phyloP scores from a whole-genome alignment of 2,329 filamentous ascomycete genomes.

The Canariomyces notabilis region DNA sequence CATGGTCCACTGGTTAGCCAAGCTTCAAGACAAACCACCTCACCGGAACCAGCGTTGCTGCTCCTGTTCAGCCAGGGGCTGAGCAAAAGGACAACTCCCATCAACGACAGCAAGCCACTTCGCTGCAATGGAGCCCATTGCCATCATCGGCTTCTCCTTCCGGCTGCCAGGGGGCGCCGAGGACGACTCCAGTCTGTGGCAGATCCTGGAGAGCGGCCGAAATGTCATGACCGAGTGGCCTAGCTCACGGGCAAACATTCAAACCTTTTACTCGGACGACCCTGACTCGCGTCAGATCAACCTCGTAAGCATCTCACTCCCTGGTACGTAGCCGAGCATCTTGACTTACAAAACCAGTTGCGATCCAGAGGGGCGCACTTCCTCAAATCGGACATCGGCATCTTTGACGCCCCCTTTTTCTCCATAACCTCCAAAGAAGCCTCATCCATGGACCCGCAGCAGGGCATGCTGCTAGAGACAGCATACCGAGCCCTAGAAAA shows the following conservation, averaged over 20 bases:
- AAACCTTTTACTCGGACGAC: too few species aligned
- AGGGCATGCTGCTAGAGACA: not conserved
- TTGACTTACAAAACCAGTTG: not conserved
- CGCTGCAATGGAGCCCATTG: slow-evolving; percentile 17
- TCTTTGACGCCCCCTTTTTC: slow-evolving; percentile 11
- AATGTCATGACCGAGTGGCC: not conserved
- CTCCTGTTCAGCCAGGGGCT: too few species aligned
- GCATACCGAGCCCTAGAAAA: not conserved
- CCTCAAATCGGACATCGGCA: slow-evolving; percentile 1
- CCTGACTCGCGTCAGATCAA: not conserved
- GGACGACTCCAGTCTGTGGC: slow-evolving; percentile 32
- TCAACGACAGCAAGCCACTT: too few species aligned
- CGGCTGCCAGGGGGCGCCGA: slow-evolving; percentile 24
- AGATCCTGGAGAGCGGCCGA: not conserved
- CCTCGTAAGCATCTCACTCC: not conserved
- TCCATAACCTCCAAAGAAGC: slow-evolving; percentile 1
- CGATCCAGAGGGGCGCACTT: not conserved
- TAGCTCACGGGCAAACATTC: not conserved
- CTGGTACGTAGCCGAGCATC: not conserved
- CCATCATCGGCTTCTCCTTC: slow-evolving; percentile 27
- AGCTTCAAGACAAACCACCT: too few species aligned
- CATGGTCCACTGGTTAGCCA: too few species aligned
- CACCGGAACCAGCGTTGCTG: too few species aligned
- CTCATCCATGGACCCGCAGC: slow-evolving; percentile 5
- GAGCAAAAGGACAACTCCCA: too few species aligned